These are phyloP conservation scores for Kluyveromyces aestuarii DNA, from an alignment of 805 yeast genomes.

Conservation along the genomic window DNA sequence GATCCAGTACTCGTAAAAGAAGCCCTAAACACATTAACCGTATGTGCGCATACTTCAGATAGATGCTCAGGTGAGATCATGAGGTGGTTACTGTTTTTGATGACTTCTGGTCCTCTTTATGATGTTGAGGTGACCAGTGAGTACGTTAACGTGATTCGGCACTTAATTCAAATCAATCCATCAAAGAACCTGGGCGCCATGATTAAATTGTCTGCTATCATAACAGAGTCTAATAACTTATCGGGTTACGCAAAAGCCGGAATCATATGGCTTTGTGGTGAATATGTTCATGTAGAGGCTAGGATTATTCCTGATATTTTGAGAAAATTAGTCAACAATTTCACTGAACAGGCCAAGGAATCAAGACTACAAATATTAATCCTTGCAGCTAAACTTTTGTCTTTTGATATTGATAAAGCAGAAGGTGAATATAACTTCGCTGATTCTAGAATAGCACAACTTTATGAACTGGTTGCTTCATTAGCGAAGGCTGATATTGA, in stretches of 20 bases:
- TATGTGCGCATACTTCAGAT: constrained; percentile 42
- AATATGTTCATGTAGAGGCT: constrained; percentile 43
- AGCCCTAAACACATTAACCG: constrained; percentile 54
- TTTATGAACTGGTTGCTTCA: constrained; percentile 55
- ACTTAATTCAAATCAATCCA: constrained; percentile 57
- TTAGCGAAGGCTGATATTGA: constrained; percentile 65
- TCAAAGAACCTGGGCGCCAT: constrained; percentile 45
- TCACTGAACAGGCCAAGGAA: constrained; percentile 42
- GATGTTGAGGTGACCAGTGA: constrained; percentile 42
- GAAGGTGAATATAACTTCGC: constrained; percentile 25
- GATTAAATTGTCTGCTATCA: constrained; percentile 36
- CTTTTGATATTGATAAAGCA: constrained; percentile 41
- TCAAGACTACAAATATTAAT: constrained; percentile 66
- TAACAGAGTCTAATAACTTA: constrained; percentile 19
- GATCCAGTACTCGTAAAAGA: constrained; percentile 29
- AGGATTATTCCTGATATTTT: constrained; percentile 68
- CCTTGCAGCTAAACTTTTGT: constrained; percentile 63
- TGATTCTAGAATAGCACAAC: constrained; percentile 32
- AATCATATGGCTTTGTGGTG: constrained; percentile 87
- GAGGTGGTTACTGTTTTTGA: constrained; percentile 52
- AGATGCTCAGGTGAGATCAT: constrained; percentile 48
- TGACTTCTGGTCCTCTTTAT: constrained; percentile 23
- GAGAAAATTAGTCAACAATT: constrained; percentile 45
- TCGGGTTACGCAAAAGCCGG: constrained; percentile 61
- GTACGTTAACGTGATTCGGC: constrained; percentile 62